Conservation (phyloP, 2,329 filamentous ascomycete species). For the Hawksworthiomyces lignivorus region DNA sequence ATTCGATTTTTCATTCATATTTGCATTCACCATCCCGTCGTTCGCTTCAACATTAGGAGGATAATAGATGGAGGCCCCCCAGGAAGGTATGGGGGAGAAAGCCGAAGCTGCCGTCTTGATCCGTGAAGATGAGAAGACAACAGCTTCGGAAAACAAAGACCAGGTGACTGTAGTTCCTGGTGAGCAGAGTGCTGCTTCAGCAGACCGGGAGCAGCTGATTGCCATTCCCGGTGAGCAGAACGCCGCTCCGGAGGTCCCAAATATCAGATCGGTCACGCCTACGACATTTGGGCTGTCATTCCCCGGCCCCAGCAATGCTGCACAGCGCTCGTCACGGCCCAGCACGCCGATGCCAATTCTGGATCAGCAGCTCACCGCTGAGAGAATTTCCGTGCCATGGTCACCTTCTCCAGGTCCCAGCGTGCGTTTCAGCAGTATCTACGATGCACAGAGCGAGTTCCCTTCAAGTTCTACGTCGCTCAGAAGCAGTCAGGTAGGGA, state of each 20-base stretch:
- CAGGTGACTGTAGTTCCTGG: too few relatives aligned
- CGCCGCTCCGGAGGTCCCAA: too few relatives aligned
- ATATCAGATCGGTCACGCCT: constrained; percentile 11
- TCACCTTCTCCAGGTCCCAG: constrained; percentile 13
- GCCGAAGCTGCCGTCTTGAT: too few relatives aligned
- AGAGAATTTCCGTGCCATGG: constrained; percentile 8
- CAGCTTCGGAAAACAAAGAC: too few relatives aligned
- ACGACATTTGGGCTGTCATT: constrained; percentile 10
- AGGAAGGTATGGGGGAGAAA: too few relatives aligned
- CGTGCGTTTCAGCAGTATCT: constrained; percentile 13
- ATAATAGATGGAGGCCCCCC: too few relatives aligned
- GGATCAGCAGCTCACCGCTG: constrained; percentile 10
- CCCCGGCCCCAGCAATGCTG: neutral
- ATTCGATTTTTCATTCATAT: too few relatives aligned
- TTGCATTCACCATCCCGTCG: too few relatives aligned
- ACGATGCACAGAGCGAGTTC: constrained; percentile 11
- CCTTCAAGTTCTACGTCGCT: constrained; percentile 11
- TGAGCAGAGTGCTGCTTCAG: too few relatives aligned
- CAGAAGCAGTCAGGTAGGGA: constrained; percentile 12
- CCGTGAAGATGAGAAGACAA: too few relatives aligned
- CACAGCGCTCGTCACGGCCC: neutral
- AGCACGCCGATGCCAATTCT: constrained; percentile 8
- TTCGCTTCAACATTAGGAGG: too few relatives aligned
- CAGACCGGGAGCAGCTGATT: too few relatives aligned
- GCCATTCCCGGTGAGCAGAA: constrained; percentile 1